Percentiles rank a stretch among this genome's conserved stretches.
Evolutionary conservation across 2,329 filamentous ascomycete species (phyloP).

Genomic region (Hawksworthiomyces lignivorus): DNA sequence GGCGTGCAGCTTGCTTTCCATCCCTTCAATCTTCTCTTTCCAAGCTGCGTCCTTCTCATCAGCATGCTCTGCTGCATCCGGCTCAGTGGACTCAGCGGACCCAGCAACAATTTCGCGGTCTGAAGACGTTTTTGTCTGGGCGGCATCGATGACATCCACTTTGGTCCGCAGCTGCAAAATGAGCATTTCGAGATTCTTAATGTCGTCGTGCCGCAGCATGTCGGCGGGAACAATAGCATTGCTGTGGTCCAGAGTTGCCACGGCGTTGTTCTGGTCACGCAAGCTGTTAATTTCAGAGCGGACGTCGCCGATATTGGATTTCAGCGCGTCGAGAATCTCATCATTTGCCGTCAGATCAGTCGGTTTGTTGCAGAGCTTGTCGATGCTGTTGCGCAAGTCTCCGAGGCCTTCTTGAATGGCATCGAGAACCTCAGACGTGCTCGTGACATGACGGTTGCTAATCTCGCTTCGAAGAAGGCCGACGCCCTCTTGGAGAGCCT

Average conservation of each 20-base stretch:
- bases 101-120: background rate
- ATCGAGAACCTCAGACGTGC: conserved; percentile 82
- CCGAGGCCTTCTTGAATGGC: conserved; percentile 83
- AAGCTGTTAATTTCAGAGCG: conserved; percentile 71
- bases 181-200: conserved; percentile 78
- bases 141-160: conserved; percentile 63
- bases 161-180: conserved; percentile 78
- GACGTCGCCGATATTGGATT: conserved; percentile 68
- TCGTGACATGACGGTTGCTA: conserved; percentile 53
- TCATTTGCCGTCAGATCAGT: conserved; percentile 76
- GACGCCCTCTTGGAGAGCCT: conserved; percentile 63
- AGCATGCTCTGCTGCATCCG: conserved; percentile 10
- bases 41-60: conserved; percentile 13
- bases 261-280: conserved; percentile 49
- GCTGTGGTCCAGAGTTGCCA: conserved; percentile 45
- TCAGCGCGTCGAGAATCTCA: conserved; percentile 82
- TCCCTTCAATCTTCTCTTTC: conserved; percentile 25
- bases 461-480: conserved; percentile 70
- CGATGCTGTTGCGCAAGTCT: conserved; percentile 68
- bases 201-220: conserved; percentile 58
- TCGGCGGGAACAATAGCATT: conserved; percentile 42
- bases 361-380: conserved; percentile 69
- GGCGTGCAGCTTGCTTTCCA: conserved; percentile 46
- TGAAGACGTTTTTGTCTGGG: background rate
- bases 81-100: background rate